Percentiles rank a stretch among this genome's conserved stretches.
Conservation (phyloP, 2,329 filamentous ascomycete genomes). For the Claviceps capensis region DNA sequence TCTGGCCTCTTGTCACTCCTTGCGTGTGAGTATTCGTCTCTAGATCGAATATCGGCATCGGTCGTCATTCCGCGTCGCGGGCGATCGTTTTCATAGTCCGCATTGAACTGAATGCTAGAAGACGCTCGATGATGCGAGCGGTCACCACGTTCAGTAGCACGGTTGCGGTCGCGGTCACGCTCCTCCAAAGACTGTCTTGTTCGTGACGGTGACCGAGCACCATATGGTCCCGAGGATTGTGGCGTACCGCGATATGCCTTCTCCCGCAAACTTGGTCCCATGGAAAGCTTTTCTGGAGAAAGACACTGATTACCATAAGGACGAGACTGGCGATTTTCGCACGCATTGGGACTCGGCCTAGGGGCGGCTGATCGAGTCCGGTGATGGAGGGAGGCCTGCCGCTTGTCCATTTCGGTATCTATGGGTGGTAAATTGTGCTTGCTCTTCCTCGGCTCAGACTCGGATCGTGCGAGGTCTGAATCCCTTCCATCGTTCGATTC, state of each 20-base stretch:
- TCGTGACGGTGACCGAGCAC: constrained; percentile 18
- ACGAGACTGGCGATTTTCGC: constrained; percentile 16
- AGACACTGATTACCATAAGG: constrained; percentile 21
- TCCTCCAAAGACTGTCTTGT: constrained; percentile 16
- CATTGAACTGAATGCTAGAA: constrained; percentile 14
- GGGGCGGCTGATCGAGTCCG: constrained; percentile 23
- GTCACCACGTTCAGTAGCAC: constrained; percentile 13
- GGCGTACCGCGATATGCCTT: constrained; percentile 23
- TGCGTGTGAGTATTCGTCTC: constrained; percentile 11
- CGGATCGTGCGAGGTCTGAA: constrained; percentile 8
- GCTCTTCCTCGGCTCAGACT: constrained; percentile 17
- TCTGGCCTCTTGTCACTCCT: constrained; percentile 15
- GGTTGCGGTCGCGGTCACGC: constrained; percentile 10
- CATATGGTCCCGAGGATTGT: constrained; percentile 16
- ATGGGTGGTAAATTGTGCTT: constrained; percentile 30
- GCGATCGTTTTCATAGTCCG: constrained; percentile 15
- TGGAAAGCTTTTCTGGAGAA: constrained; percentile 29
- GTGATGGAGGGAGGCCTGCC: constrained; percentile 16
- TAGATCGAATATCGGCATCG: constrained; percentile 17
- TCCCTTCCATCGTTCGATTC: background rate
- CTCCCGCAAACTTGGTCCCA: constrained; percentile 27
- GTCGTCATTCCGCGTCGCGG: constrained; percentile 17
- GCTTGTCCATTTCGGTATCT: constrained; percentile 25
- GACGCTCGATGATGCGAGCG: constrained; percentile 15
- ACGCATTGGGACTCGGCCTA: constrained; percentile 18